Conservation (phyloP, 371 early-diverging fungal genomes). For the Rhizopus delemar region DNA sequence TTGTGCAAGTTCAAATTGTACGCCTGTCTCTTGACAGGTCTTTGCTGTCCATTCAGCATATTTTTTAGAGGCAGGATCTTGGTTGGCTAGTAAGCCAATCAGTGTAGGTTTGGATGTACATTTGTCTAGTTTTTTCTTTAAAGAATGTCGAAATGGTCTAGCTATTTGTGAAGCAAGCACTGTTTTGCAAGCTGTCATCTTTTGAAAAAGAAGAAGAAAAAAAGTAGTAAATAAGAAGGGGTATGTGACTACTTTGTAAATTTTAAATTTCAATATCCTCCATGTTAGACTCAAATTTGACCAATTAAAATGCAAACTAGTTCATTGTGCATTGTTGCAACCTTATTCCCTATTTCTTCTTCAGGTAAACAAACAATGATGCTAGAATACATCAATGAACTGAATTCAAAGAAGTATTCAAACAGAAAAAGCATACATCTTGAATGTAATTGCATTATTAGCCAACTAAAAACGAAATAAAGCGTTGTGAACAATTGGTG, state of each 20-base stretch:
- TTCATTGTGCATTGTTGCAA: too few relatives aligned
- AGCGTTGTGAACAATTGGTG: too few relatives aligned
- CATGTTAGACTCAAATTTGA: too few relatives aligned
- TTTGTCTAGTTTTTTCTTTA: conserved; percentile 55
- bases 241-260: neutral
- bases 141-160: conserved; percentile 4
- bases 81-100: conserved; percentile 93
- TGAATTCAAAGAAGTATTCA: too few relatives aligned
- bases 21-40: conserved; percentile 85
- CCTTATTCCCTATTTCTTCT: too few relatives aligned
- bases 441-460: too few relatives aligned
- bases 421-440: too few relatives aligned
- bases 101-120: conserved; percentile 73
- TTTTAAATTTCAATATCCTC: too few relatives aligned
- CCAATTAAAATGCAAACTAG: too few relatives aligned
- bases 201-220: neutral
- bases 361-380: too few relatives aligned
- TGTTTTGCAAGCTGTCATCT: conserved; percentile 48
- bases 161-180: conserved; percentile 57
- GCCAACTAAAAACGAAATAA: too few relatives aligned
- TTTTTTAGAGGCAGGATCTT: conserved; percentile 87
- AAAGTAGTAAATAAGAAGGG: neutral
- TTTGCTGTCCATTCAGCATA: conserved; percentile 90
- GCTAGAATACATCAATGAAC: too few relatives aligned
- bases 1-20: conserved; percentile 86